Conservation (phyloP, 352 stramenopile genomes). For the Phytophthora vignae region DNA sequence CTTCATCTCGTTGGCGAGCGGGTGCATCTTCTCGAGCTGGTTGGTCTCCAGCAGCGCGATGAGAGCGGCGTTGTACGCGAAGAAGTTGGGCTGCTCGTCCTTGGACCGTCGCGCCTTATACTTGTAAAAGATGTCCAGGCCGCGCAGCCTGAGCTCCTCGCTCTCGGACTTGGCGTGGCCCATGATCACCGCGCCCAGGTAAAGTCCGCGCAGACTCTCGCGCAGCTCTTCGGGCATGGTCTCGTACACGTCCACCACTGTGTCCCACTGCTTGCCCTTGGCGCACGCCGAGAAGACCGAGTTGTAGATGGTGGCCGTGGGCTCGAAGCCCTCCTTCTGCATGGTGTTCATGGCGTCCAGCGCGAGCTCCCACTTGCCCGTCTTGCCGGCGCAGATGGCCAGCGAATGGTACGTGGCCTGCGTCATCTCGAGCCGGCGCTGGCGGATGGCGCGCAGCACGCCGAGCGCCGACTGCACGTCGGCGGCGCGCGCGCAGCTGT, state of each 20-base stretch:
- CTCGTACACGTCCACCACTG: slow-evolving; percentile 70
- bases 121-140: slow-evolving; percentile 68
- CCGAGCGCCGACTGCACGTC: slow-evolving; percentile 77
- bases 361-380: slow-evolving; percentile 72
- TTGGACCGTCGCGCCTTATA: slow-evolving; percentile 34
- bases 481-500: slow-evolving; percentile 77
- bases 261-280: slow-evolving; percentile 77
- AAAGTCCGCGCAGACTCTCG: slow-evolving; percentile 51
- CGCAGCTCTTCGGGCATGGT: slow-evolving; percentile 56
- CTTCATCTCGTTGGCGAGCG: slow-evolving; percentile 68
- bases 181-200: slow-evolving; percentile 82
- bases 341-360: slow-evolving; percentile 67
- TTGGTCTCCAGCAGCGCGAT: slow-evolving; percentile 61
- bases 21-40: slow-evolving; percentile 66
- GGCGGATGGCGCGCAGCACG: slow-evolving; percentile 70
- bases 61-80: slow-evolving; percentile 76
- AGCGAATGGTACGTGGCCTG: slow-evolving; percentile 85
- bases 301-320: slow-evolving; percentile 81
- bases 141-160: slow-evolving; percentile 37
- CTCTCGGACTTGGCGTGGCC: slow-evolving; percentile 67
- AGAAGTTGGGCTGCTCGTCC: slow-evolving; percentile 66
- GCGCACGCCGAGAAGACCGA: slow-evolving; percentile 82
- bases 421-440: slow-evolving; percentile 70
- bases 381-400: slow-evolving; percentile 82
- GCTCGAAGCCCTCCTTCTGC: slow-evolving; percentile 56